Percentiles rank a stretch among this genome's conserved stretches.
Conservation (phyloP, 1,139 yeast species). For the Pichia sp. region DNA sequence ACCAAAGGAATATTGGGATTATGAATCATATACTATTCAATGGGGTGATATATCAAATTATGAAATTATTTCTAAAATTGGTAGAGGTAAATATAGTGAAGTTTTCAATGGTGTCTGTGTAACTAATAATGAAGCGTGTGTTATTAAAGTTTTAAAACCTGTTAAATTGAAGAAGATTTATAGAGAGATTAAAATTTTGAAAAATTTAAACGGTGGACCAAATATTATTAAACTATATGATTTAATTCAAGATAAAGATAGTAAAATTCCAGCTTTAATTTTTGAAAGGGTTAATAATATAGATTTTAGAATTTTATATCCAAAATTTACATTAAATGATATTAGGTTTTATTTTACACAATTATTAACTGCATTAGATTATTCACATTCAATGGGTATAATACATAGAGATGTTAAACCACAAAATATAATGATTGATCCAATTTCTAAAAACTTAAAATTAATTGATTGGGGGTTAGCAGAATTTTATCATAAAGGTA, state of each 20-base stretch:
- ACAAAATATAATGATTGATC: slow-evolving; percentile 97
- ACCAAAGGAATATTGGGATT: slow-evolving; percentile 92
- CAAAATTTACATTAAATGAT: slow-evolving; percentile 79
- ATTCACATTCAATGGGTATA: slow-evolving; percentile 94
- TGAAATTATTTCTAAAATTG: slow-evolving; percentile 87
- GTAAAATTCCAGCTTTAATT: slow-evolving; percentile 88
- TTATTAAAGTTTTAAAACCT: slow-evolving; percentile 93
- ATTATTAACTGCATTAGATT: slow-evolving; percentile 83
- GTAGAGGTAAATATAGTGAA: slow-evolving; percentile 96
- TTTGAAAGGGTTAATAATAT: slow-evolving; percentile 88
- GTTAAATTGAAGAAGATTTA: slow-evolving; percentile 94
- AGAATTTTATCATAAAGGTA: slow-evolving; percentile 92
- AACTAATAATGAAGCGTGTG: slow-evolving; percentile 50
- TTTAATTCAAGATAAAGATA: slow-evolving; percentile 82
- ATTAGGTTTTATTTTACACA: slow-evolving; percentile 86
- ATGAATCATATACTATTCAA: slow-evolving; percentile 49
- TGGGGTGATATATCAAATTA: slow-evolving; percentile 71
- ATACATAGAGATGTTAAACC: slow-evolving; percentile 99
- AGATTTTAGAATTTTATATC: slow-evolving; percentile 85
- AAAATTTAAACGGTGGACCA: slow-evolving; percentile 82
- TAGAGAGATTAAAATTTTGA: slow-evolving; percentile 88
- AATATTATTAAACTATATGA: slow-evolving; percentile 78
- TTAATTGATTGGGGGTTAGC: slow-evolving; percentile 99
- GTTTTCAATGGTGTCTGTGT: slow-evolving; percentile 79
- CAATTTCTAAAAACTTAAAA: slow-evolving; percentile 60